Evolutionary conservation across 2,329 filamentous ascomycete species (phyloP), one percentile per base, ranked within the genome.

Genomic region (Paracoccidioides lutzii): DNA sequence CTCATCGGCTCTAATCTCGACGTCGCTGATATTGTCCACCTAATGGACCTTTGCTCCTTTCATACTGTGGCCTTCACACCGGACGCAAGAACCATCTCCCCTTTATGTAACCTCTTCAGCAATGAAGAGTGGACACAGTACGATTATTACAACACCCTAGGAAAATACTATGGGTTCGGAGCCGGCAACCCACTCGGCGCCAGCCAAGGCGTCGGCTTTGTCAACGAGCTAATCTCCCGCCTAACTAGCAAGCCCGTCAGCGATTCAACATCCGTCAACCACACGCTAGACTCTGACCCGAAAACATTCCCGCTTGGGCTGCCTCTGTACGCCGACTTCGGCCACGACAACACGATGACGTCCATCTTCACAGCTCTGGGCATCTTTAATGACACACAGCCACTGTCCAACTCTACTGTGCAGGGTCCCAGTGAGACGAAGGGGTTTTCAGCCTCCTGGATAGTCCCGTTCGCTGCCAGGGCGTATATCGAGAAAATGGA

Each of bases 31-130:
- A 81, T 83, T 0, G 74, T 90, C 56, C 80, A 78, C 56, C 67
- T 96, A 38, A 95, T 96, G 89, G 89, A 95, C 63, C 76, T 95
- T 58, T 96, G 90, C 65, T 84, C 90, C 0, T 95, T 89, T 71
- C 79, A 85, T 62, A 91, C 88, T 0, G 82, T 95, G n/a, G 82
- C 84, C 7, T 45, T 55, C 5, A 75, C 80, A 5, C 65, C 71
- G 0, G 71, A 77, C 2, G 78, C 74, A 4, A 76, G 70, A 15
- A 67, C 66, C 4, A 67, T 85, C 8, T 89, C 88, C 0, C 73
- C 76, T 0, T 94, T 95, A 71, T 96, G 90, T 70, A 66, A 68
- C 12, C 75, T 95, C 32, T 95, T 95, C 72, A 83, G 80, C 0
- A 67, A 76, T 12, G 69, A 78, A 0, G 89, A 95, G 69, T 95